Evolutionary conservation across 371 early-diverging fungal genomes (phyloP).

Genomic region (Mortierella sp.): DNA sequence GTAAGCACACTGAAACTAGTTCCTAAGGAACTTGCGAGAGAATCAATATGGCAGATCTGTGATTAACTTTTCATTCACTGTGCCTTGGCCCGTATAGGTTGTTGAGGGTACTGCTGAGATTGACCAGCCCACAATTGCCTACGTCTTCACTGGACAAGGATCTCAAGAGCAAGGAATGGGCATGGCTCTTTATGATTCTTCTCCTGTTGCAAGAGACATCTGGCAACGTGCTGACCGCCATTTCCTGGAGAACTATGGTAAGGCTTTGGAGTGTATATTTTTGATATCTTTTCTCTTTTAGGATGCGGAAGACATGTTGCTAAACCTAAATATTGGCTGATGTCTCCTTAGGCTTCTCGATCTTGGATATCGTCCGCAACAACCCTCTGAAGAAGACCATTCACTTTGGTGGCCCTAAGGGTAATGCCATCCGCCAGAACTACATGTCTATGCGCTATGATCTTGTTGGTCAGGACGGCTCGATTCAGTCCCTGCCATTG

Average conservation of each 20-base stretch:
- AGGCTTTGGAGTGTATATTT: constrained; percentile 6
- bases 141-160: constrained; percentile 97
- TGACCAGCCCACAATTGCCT: constrained; percentile 91
- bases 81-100: constrained; percentile 55
- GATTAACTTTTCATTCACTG: neutral
- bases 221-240: constrained; percentile 96
- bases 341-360: constrained; percentile 71
- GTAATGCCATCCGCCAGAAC: constrained; percentile 88
- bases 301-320: no score
- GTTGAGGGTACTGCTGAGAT: constrained; percentile 94
- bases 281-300: neutral
- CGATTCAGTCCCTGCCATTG: constrained; percentile 80
- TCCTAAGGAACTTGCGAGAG: neutral
- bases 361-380: constrained; percentile 92
- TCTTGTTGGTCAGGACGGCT: constrained; percentile 77
- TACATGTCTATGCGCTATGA: constrained; percentile 95
- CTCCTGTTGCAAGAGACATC: constrained; percentile 85
- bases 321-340: no score
- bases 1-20: constrained; percentile 5
- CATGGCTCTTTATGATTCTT: constrained; percentile 91
- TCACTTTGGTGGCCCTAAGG: constrained; percentile 95
- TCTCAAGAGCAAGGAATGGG: constrained; percentile 97
- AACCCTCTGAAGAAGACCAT: constrained; percentile 92
- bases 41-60: neutral
- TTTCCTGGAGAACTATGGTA: constrained; percentile 85